Evolutionary conservation across 345 rosid species (phyloP).

Genomic region (Schrenkiella parvula): DNA sequence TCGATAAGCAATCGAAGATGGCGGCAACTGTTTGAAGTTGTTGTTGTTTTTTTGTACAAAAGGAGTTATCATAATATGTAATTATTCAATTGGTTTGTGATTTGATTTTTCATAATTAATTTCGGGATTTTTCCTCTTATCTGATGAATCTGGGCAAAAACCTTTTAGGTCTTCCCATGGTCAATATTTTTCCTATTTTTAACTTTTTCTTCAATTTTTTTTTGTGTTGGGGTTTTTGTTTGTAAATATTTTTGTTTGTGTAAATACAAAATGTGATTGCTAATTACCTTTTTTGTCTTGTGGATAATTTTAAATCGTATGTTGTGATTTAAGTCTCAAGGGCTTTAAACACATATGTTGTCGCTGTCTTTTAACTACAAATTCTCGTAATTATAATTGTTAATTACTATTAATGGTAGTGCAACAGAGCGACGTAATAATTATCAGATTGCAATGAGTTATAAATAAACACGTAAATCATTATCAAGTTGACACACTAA

Average conservation of each 20-base stretch:
- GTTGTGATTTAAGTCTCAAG: not conserved
- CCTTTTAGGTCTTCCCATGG: conserved; percentile 3
- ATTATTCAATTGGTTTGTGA: conserved; percentile 16
- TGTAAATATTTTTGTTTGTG: conserved; percentile 19
- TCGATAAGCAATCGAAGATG: conserved; percentile 19
- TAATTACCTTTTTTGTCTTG: not conserved
- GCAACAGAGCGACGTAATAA: not conserved
- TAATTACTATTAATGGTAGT: not conserved
- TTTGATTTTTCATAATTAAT: not conserved
- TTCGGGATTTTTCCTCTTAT: not conserved
- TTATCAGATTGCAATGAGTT: no score
- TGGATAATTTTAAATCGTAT: not conserved
- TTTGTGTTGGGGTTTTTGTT: not conserved
- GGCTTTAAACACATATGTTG: no score
- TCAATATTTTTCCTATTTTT: not conserved
- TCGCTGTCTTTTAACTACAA: no score
- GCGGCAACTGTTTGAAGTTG: conserved; percentile 7
- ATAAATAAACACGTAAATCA: no score
- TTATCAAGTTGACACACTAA: no score
- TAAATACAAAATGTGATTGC: not conserved
- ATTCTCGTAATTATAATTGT: not conserved
- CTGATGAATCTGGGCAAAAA: conserved; percentile 17
- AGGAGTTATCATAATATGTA: not conserved
- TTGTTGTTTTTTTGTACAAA: not conserved
- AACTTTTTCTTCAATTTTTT: not conserved